A percentile compares a stretch with the other conserved stretches of the same genome.
Evolutionary conservation across 768 basidiomycete genomes (phyloP).

Genomic region (Podaxis pistillaris): DNA sequence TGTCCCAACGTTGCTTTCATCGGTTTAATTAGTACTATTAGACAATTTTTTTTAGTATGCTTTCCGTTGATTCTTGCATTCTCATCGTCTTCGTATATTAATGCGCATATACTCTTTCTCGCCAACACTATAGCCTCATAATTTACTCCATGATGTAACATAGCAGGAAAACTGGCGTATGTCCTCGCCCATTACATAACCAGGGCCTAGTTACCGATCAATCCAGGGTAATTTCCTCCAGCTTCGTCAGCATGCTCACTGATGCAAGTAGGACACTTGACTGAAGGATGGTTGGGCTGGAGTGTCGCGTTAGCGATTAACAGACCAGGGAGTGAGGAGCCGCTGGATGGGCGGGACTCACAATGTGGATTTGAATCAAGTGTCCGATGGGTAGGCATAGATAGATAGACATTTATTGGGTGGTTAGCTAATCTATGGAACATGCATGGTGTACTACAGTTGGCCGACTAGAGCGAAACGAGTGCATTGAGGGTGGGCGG

Average conservation of each 20-base stretch:
- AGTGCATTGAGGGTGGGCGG: too few relatives aligned
- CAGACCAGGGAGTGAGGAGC: too few relatives aligned
- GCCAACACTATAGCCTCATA: not conserved
- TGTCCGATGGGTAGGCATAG: too few relatives aligned
- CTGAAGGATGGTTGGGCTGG: too few relatives aligned
- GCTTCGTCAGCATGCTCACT: not conserved
- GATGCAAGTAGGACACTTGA: too few relatives aligned
- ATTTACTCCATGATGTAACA: not conserved
- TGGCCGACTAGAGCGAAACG: too few relatives aligned
- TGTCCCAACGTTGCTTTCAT: slow-evolving; percentile 5
- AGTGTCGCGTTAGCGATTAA: too few relatives aligned
- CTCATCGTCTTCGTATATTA: not conserved
- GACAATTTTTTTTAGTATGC: not conserved
- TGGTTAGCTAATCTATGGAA: too few relatives aligned
- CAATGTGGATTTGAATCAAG: too few relatives aligned
- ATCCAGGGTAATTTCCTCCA: not conserved
- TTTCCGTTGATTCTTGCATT: not conserved
- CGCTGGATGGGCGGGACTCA: too few relatives aligned
- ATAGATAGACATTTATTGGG: too few relatives aligned
- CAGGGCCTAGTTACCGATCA: slow-evolving; percentile 1
- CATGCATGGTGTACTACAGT: too few relatives aligned
- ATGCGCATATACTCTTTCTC: slow-evolving; percentile 11
- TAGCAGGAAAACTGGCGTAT: not conserved
- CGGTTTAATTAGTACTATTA: slow-evolving; percentile 6
- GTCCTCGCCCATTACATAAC: not conserved